phyloP scores from a whole-genome alignment of 2,329 filamentous ascomycete species.

The Chaetothyriales sp. region DNA sequence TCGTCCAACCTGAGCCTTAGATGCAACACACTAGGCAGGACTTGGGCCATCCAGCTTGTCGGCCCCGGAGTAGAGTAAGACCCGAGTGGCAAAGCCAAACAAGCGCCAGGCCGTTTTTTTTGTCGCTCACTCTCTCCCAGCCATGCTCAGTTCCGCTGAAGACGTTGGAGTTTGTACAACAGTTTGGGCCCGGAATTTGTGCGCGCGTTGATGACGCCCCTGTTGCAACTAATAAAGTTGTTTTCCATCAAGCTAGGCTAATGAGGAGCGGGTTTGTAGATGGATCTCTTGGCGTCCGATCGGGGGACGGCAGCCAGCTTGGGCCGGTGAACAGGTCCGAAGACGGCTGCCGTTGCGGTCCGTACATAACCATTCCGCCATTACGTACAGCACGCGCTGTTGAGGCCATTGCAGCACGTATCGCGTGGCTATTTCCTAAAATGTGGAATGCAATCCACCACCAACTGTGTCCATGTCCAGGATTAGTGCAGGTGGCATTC shows the following conservation, averaged over 20 bases:
- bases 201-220: no score
- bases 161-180: no score
- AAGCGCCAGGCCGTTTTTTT: no score
- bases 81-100: not conserved
- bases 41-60: not conserved
- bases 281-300: not conserved
- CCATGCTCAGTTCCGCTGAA: no score
- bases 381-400: not conserved
- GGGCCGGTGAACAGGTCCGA: not conserved
- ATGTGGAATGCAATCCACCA: no score
- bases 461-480: no score
- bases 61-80: not conserved
- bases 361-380: not conserved
- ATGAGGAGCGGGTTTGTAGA: not conserved
- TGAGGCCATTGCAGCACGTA: not conserved
- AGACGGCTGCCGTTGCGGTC: not conserved
- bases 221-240: no score
- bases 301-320: not conserved
- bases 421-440: not conserved
- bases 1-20: not conserved
- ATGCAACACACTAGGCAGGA: not conserved
- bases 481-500: not conserved
- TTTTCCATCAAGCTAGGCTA: not conserved
- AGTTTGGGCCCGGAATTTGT: no score
- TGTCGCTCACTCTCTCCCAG: not conserved